Evolutionary conservation across 306 rosid species (phyloP), one percentile per base, ranked within the genome.

Genomic region (Hippophae rhamnoides): DNA sequence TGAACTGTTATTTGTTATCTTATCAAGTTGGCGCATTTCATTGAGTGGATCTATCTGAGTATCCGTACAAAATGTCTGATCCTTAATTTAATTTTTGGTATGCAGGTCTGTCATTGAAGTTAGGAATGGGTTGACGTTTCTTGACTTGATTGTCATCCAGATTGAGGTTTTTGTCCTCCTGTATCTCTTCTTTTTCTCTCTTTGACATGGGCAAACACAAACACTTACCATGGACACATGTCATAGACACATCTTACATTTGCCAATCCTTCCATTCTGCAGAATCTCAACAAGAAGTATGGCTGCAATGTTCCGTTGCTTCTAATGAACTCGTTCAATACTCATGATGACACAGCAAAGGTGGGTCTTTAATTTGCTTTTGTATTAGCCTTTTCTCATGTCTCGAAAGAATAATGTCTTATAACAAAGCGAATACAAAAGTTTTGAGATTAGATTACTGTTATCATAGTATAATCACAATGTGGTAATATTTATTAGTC

Each of bases 221-320:
- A 52, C 23, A 14, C 10, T 54, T 7, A 18, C 38, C 38, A 31
- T 31, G 38, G 38, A 31, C 38, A 31, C 38, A 31, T 31, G 38
- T 31, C 38, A 31, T 4, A 31, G 38, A 31, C 38, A 31, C 3
- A 31, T 31, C 38, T 59, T 43, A 51, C 44, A 42, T 57, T 56
- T 5, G 73, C 67, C 2, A 18, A 57, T 72, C 74, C 7, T 54
- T 53, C 38, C 38, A 31, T 31, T 31, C 38, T 78, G 65, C 62
- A 87, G 95, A 64, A 69, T 52, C 80, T 84, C 53, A 72, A 80
- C 64, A 66, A 76, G 56, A 74, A 78, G 76, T 87, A 75, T 60
- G 78, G 80, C 47, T 74, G 80, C 79, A 76, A 55, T 12, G 77
- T 84, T 69, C 95, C 93, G 12, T 62, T 87, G 78, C 58, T 82